These are phyloP conservation scores for Aspergillus coremiiformis DNA, from an alignment of 495 filamentous ascomycete genomes.

Conservation along the genomic window DNA sequence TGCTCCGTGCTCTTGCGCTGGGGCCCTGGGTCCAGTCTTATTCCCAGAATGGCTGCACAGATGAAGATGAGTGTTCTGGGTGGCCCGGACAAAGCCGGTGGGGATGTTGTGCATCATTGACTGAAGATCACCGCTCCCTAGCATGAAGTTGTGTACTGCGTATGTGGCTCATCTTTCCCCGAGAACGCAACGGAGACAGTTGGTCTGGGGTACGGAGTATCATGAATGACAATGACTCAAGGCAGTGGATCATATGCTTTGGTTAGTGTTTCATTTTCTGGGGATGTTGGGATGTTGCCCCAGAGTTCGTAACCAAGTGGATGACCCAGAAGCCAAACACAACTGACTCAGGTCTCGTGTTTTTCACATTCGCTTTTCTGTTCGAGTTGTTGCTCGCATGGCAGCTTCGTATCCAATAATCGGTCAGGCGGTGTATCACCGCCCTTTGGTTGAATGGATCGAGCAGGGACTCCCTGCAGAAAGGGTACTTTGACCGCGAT, in stretches of 20 bases:
- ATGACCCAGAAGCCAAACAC: too few relatives aligned
- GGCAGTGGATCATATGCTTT: not conserved
- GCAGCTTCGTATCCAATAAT: conserved; percentile 11
- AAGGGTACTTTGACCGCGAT: not conserved
- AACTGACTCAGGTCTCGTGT: not conserved
- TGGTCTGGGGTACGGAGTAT: not conserved
- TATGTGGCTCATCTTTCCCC: too few relatives aligned
- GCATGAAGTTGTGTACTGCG: not conserved
- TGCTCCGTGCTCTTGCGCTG: not conserved
- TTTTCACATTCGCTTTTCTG: not conserved
- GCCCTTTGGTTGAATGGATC: not conserved
- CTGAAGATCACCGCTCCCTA: conserved; percentile 1
- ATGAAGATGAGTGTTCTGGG: not conserved
- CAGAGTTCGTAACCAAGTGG: not conserved
- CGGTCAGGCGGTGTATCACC: conserved; percentile 14
- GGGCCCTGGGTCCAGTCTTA: not conserved
- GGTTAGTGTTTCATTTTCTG: not conserved
- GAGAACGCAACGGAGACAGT: not conserved
- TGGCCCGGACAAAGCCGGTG: conserved; percentile 1
- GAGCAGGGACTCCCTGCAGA: not conserved
- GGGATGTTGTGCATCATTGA: not conserved
- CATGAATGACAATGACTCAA: not conserved
- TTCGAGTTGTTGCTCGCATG: conserved; percentile 4
- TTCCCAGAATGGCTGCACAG: not conserved
- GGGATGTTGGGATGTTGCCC: not conserved